A percentile compares a stretch with the other conserved stretches of the same genome.
Evolutionary conservation across 2,329 filamentous ascomycete genomes (phyloP).

Genomic region (Alternaria brassicae): DNA sequence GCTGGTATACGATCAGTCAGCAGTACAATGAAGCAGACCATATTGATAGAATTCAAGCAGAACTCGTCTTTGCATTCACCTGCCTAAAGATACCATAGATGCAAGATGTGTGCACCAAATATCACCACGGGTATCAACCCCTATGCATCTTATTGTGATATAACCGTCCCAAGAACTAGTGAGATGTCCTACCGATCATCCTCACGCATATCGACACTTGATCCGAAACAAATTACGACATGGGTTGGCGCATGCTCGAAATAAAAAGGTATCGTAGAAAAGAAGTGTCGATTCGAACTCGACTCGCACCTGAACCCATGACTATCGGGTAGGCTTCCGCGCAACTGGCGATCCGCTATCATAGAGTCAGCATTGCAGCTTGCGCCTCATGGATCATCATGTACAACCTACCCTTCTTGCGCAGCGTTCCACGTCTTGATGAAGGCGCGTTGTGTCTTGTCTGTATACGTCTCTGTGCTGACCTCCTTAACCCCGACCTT

Average conservation of each 20-base stretch:
- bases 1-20: not conserved
- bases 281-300: not conserved
- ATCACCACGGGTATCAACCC: not conserved
- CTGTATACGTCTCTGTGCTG: conserved; percentile 73
- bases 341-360: not conserved
- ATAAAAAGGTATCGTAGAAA: conserved; percentile 1
- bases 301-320: not conserved
- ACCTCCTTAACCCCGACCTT: conserved; percentile 74
- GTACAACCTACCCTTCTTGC: conserved; percentile 26
- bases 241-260: not conserved
- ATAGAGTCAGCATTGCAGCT: not conserved
- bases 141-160: not conserved
- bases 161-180: not conserved
- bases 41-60: not conserved
- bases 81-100: not conserved
- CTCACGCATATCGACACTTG: not conserved
- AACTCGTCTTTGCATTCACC: not conserved
- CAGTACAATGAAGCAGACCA: not conserved
- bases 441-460: conserved; percentile 70
- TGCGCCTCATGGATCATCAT: not conserved
- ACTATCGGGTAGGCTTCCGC: not conserved
- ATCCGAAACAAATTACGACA: not conserved
- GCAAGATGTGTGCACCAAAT: not conserved
- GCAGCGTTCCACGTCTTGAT: conserved; percentile 60
- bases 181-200: not conserved